These are phyloP conservation scores for Emergomyces pasteurianus DNA, from an alignment of 2,329 filamentous ascomycete genomes.

Conservation along the genomic window DNA sequence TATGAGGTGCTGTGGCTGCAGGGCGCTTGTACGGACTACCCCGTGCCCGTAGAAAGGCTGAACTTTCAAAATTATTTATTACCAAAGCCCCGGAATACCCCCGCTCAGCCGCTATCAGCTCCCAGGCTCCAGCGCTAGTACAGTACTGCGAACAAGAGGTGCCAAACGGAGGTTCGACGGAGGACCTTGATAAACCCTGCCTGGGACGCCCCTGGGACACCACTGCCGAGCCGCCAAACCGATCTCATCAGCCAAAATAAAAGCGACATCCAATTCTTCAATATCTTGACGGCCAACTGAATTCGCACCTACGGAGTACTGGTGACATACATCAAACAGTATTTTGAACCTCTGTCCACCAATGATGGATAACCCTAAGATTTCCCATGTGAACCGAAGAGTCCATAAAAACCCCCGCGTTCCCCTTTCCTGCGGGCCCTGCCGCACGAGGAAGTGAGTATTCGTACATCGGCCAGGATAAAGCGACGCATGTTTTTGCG, in stretches of 20 bases:
- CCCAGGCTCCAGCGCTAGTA: too few species aligned
- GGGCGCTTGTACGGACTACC: background rate
- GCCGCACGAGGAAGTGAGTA: background rate
- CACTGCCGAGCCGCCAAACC: background rate
- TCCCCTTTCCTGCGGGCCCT: background rate
- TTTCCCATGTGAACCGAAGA: background rate
- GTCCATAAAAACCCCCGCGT: background rate
- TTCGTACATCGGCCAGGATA: background rate
- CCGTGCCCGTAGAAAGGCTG: too few species aligned
- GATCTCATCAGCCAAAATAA: background rate
- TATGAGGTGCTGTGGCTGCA: background rate
- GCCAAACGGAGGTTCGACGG: too few species aligned
- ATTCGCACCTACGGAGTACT: background rate
- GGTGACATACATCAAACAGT: background rate
- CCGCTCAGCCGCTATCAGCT: too few species aligned
- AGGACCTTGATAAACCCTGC: too few species aligned
- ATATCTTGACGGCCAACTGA: background rate
- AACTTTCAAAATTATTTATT: too few species aligned
- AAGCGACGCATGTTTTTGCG: background rate
- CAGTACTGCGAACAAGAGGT: too few species aligned
- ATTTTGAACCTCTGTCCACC: background rate
- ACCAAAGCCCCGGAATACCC: too few species aligned
- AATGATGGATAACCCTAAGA: background rate
- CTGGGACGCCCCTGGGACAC: too few species aligned
- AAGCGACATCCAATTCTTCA: background rate